Evolutionary conservation across 768 basidiomycete genomes (phyloP), one percentile per base, ranked within the genome.

Genomic region (Phlegmacium glaucopus): DNA sequence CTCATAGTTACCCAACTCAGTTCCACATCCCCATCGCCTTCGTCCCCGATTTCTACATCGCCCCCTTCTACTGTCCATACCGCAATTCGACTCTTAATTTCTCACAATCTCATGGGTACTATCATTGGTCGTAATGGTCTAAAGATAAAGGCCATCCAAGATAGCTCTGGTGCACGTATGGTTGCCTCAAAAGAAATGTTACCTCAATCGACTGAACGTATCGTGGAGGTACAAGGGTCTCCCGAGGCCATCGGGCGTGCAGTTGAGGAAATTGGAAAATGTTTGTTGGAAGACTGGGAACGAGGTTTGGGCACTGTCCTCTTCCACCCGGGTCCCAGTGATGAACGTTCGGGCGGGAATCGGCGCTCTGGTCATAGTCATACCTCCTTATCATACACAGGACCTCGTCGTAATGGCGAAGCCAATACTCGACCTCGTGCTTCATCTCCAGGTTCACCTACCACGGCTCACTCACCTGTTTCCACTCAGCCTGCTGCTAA

Each of bases 91-190:
- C 92, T 99, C 56, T 79, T 99, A 61, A 94, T 99, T 74, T 95
- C 94, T 38, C 96, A 99, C 75, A 95, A 97, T 71, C 79, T 99
- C 56, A 99, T 99, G 96, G 96, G 96, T 44, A 94, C 92, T 51
- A 89, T 99, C 73, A 97, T 98, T 60, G 96, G 96, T 58, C 87
- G 94, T 55, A 87, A 74, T 45, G 96, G 96, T 58, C 83, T 91
- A 66, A 97, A 96, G 82, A 98, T 99, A 70, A 97, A 98, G 74
- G 90, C 93, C 61, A 98, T 99, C 65, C 96, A 99, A 66, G 95
- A 97, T 67, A 73, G 79, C 39, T 95, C 95, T 32, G 93, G 94
- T 42, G 94, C 93, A 15, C 88, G 96, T 47, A 99, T 99, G 94
- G 88, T 97, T 47, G 96, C 96, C 37, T 90, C 91, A 51, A 98